Evolutionary conservation across 805 yeast genomes (phyloP), one percentile per base, ranked within the genome.

Genomic region (Candida pini): DNA sequence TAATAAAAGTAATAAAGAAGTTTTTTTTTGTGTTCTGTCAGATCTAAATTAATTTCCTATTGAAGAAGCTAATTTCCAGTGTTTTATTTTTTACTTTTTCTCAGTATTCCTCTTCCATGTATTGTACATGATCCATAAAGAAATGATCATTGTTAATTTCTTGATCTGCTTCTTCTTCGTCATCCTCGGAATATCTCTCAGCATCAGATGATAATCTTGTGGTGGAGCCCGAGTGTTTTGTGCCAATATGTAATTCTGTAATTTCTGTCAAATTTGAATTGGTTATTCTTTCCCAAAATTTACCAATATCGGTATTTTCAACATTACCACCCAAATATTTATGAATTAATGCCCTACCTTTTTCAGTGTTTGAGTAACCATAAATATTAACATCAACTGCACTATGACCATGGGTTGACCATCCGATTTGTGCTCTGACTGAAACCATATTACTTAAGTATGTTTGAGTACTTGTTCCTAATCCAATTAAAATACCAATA

Each of bases 341-440:
- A 37, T 63, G 54, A 7, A 73, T 46, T 44, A 66, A 49, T 2
- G 43, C 29, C 51, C 60, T 60, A 20, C 77, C 66, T 6, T 60
- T 48, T 31, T 66, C 63, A 18, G 70, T 74, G 48, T 81, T 81
- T 21, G 88, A 71, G 54, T 80, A 72, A 0, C 82, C 96, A 55
- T 89, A 89, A 31, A 90, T 83, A 52, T 90, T 89, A 24, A 89
- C 96, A 59, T 89, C 97, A 12, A 89, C 96, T 0, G 96, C 96
- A 15, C 95, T 80, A 58, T 89, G 97, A 20, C 97, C 97, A 51
- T 87, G 95, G 0, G 97, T 89, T 8, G 95, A 71, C 96, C 96
- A 89, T n/a, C 96, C 97, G 13, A 87, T 76, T 58, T 83, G 83
- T 0, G 97, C 87, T 44, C 95, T 74, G n/a, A 62, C 51, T 1